Evolutionary conservation across 495 filamentous ascomycete genomes (phyloP).

Genomic region (Rusavskia elegans): DNA sequence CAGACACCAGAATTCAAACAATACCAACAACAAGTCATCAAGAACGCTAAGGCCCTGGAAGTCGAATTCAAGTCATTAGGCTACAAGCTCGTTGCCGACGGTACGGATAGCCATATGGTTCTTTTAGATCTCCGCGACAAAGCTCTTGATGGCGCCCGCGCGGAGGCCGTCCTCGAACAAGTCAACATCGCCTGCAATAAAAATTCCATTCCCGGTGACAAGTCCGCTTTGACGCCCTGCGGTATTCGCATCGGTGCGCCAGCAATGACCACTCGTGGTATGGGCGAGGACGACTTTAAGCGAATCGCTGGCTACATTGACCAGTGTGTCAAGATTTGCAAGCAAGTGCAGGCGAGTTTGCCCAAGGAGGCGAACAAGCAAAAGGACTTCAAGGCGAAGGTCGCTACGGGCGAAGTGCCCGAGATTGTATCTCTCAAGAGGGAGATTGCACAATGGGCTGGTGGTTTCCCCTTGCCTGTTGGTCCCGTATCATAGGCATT

Average conservation of each 20-base stretch:
- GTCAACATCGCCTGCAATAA: conserved; percentile 99
- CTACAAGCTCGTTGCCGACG: conserved; percentile 87
- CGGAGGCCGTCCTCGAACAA: conserved; percentile 92
- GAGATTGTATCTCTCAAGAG: conserved; percentile 71
- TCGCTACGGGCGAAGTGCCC: conserved; percentile 55
- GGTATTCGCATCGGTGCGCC: conserved; percentile 94
- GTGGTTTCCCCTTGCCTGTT: conserved; percentile 84
- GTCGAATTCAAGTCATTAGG: conserved; percentile 63
- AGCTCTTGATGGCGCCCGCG: conserved; percentile 78
- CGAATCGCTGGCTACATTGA: conserved; percentile 82
- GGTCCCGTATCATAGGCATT: conserved; percentile 12
- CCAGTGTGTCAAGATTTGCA: conserved; percentile 62
- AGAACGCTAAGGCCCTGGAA: conserved; percentile 84
- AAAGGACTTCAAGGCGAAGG: conserved; percentile 96
- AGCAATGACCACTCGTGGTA: conserved; percentile 90
- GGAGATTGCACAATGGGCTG: conserved; percentile 81
- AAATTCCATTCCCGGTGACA: conserved; percentile 96
- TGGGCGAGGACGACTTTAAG: conserved; percentile 87
- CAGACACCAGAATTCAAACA: conserved; percentile 84
- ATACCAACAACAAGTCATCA: conserved; percentile 86
- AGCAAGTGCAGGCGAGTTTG: conserved; percentile 63
- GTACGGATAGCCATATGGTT: conserved; percentile 97
- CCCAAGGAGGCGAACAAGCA: conserved; percentile 97
- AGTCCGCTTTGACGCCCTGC: conserved; percentile 85
- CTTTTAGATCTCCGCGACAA: conserved; percentile 76